Evolutionary conservation across 1,284 basidiomycete genomes (phyloP), one percentile per base, ranked within the genome.

Genomic region (Austroboletus novae-zelandiae): DNA sequence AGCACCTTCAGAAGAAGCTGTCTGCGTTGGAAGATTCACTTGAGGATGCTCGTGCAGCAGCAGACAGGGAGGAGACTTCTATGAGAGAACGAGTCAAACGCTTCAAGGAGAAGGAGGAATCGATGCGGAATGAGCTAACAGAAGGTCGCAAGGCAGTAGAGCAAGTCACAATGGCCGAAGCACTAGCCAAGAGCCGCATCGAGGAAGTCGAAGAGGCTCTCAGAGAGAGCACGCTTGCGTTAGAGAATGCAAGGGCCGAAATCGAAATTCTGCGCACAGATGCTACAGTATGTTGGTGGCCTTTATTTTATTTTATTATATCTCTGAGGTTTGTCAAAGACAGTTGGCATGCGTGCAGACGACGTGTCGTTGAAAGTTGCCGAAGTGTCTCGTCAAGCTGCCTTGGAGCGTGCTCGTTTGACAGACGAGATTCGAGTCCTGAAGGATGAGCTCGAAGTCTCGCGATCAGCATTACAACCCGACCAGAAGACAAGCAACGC

Each of bases 181-280:
- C 73, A 14, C 73, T 73, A 45, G 80, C 85, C 1, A 79, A 84
- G 50, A 66, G 70, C 31, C 78, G 91, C 36, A 75, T 90, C 1
- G 84, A 86, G 52, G 94, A 97, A 66, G 79, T 94, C 17, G 91
- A 94, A 62, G 89, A 89, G 54, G 96, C 94, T 1, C 72, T 98
- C 40, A 76, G 87, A 54, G 94, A 98, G 72, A 91, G 89, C 60
- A 87, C 86, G n/a, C 76, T 83, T 34, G 91, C 94, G 2, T 76
- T 98, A 15, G 95, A 98, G 71, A 88, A 86, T 61, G 91, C 94
- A n/a, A 76, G 90, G 46, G 91, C 89, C 9, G 96, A 98, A 67
- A 88, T 98, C 23, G 95, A 98, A 72, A 74, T 75, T 4, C 70
- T 97, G 47, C 77, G 94, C 51, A 74, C 79, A 30, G 94, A 97